Evolutionary conservation across 768 basidiomycete genomes (phyloP).

Genomic region (Hydnomerulius pinastri): DNA sequence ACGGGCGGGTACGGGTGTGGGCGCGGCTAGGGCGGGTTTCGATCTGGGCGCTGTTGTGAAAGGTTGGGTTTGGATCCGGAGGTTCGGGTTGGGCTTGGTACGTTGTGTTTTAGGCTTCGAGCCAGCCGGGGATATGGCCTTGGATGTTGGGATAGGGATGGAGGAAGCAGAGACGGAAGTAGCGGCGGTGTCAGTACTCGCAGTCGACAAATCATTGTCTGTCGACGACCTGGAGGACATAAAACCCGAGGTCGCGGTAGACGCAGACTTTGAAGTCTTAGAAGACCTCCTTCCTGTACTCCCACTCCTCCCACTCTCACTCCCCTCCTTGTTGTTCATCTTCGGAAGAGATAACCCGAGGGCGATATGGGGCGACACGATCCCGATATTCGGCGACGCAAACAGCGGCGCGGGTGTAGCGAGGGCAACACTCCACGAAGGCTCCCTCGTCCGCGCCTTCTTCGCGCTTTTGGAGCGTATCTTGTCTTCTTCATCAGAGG

Average conservation of each 20-base stretch:
- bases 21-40: conserved; percentile 24
- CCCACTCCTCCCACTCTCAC: conserved; percentile 19
- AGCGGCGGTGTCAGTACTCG: conserved; percentile 32
- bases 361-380: background rate
- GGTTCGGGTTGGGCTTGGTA: conserved; percentile 19
- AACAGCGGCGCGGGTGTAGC: conserved; percentile 25
- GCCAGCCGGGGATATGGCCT: too few relatives aligned
- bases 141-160: conserved; percentile 21
- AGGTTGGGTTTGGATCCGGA: conserved; percentile 23
- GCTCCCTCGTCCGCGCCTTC: conserved; percentile 51
- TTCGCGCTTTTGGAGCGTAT: conserved; percentile 58
- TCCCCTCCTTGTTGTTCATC: conserved; percentile 9
- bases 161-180: conserved; percentile 26
- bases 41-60: conserved; percentile 23
- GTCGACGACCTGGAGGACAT: conserved; percentile 33
- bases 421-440: conserved; percentile 32
- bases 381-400: too few relatives aligned
- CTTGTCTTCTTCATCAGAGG: conserved; percentile 80
- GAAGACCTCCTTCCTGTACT: conserved; percentile 20
- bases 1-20: conserved; percentile 28
- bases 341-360: too few relatives aligned
- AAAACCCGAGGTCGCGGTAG: too few relatives aligned
- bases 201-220: conserved; percentile 35
- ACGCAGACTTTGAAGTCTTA: conserved; percentile 15
- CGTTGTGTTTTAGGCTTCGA: conserved; percentile 23